These are phyloP conservation scores for Ampelocalamus luodianensis DNA, from an alignment of 176 grass and related monocot genomes.

Conservation along the genomic window DNA sequence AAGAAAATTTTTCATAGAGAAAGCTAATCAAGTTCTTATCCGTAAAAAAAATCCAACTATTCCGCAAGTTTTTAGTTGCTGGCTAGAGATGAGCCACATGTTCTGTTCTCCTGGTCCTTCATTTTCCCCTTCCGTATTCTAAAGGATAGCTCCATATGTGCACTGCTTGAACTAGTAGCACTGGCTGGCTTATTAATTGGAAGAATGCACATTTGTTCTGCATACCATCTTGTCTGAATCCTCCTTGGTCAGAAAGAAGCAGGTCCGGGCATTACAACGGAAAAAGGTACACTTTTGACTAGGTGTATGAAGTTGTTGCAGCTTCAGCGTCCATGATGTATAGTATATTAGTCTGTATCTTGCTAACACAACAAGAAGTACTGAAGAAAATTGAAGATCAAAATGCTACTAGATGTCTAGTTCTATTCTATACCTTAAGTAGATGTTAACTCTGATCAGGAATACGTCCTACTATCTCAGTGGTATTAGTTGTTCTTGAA, in stretches of 20 bases:
- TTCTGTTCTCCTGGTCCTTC: slow-evolving; percentile 35
- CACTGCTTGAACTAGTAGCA: slow-evolving; percentile 43
- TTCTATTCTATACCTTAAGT: not conserved
- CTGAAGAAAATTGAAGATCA: slow-evolving; percentile 25
- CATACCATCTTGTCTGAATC: slow-evolving; percentile 40
- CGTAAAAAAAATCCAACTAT: not conserved
- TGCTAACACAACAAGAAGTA: slow-evolving; percentile 5
- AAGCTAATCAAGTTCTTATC: not conserved
- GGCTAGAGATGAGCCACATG: slow-evolving; percentile 14
- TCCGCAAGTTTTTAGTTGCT: slow-evolving; percentile 12
- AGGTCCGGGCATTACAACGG: slow-evolving; percentile 51
- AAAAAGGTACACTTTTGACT: slow-evolving; percentile 59
- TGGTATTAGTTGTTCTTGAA: slow-evolving; percentile 36
- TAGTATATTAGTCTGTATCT: slow-evolving; percentile 29
- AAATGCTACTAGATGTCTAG: slow-evolving; percentile 8
- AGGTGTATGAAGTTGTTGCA: slow-evolving; percentile 59
- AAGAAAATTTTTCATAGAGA: not conserved
- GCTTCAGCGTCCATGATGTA: slow-evolving; percentile 28
- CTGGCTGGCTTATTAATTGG: slow-evolving; percentile 31
- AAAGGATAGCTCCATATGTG: slow-evolving; percentile 22
- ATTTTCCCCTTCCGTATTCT: slow-evolving; percentile 28
- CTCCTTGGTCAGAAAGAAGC: slow-evolving; percentile 53
- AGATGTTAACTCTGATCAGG: slow-evolving; percentile 14
- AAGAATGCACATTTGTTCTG: slow-evolving; percentile 44
- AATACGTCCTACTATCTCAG: not conserved